A percentile compares a stretch with the other conserved stretches of the same genome.
Conservation (phyloP, 495 filamentous ascomycete species). For the Acidiella bohemica region DNA sequence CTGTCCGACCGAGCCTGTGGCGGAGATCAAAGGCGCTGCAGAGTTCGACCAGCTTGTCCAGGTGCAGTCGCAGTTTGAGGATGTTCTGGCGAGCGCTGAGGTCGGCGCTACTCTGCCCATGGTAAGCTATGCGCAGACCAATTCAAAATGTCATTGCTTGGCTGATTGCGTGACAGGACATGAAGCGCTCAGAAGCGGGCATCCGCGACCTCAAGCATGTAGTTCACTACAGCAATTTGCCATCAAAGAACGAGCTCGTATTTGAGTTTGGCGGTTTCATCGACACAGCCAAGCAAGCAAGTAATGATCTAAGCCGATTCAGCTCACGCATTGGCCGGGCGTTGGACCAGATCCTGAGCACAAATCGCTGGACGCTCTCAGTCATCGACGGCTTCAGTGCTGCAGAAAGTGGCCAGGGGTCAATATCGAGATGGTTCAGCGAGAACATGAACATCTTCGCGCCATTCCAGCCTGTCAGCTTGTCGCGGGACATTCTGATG, state of each 20-base stretch:
- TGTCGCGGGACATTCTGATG: conserved; percentile 36
- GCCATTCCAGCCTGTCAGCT: conserved; percentile 43
- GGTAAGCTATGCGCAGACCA: too few relatives aligned
- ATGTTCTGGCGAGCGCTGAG: conserved; percentile 46
- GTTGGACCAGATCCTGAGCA: conserved; percentile 55
- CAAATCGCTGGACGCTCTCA: conserved; percentile 49
- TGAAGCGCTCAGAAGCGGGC: conserved; percentile 56
- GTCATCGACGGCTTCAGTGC: conserved; percentile 36
- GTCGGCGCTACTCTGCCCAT: conserved; percentile 46
- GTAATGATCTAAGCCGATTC: conserved; percentile 49
- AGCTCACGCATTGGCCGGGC: conserved; percentile 53
- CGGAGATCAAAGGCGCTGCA: conserved; percentile 23
- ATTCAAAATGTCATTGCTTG: too few relatives aligned
- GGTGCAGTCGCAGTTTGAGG: conserved; percentile 52
- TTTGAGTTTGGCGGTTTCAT: conserved; percentile 56
- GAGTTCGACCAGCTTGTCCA: conserved; percentile 56
- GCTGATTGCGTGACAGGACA: too few relatives aligned
- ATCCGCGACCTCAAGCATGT: conserved; percentile 60
- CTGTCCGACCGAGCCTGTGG: conserved; percentile 29
- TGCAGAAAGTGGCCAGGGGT: conserved; percentile 27
- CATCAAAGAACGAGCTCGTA: conserved; percentile 44
- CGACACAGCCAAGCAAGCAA: conserved; percentile 41
- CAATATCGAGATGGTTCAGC: conserved; percentile 30
- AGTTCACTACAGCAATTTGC: conserved; percentile 40
- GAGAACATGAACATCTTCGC: conserved; percentile 34